Base-by-base conservation (phyloP, 495 filamentous ascomycete species). In the Trichoderma asperelloides region DNA sequence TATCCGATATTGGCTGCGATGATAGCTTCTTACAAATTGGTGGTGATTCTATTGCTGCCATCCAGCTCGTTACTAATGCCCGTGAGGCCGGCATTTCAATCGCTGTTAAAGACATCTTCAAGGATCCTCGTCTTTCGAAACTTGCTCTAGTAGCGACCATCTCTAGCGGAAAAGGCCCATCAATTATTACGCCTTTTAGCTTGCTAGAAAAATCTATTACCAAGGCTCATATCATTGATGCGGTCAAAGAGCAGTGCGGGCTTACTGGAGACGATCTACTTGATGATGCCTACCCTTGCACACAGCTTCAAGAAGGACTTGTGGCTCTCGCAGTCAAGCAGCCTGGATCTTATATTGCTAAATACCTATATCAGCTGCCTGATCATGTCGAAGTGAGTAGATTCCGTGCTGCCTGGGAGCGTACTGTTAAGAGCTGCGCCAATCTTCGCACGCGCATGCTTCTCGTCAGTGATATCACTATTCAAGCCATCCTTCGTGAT, bases 391-490 rank as follows among this genome's bases (percentile, higher is more conserved):
- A 86, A 67, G 16, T 80, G 25, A 66, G 71, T 7, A 74, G 69
- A 18, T 81, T 87, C 70, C 74, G 76, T 67, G 66, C 68, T 5
- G 81, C 84, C 18, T 87, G 85, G 85, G 70, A 81, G 65, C 72
- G 69, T 7, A 82, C 86, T 23, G 75, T 85, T n/a, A 72, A 82
- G 2, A 74, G 80, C 6, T 80, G 82, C 67, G 84, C 88, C 57
- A 89, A 90, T 67, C 82, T 92, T 6, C 82, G 89, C 43, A 92
- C 89, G 11, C 82, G 84, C 3, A 92, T 93, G 70, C 76, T 85
- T 13, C 63, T 65, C 0, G 67, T 62, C 13, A 51, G 39, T 0
- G 49, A 55, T 0, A 70, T 69, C 0, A 73, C 71, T 12, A 15
- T 72, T 16, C 75, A 77, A n/a, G 66, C 69, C 3, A 69, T 76